These are phyloP conservation scores for Paecilomyces sp. DNA, from an alignment of 2,329 filamentous ascomycete genomes.

Conservation along the genomic window DNA sequence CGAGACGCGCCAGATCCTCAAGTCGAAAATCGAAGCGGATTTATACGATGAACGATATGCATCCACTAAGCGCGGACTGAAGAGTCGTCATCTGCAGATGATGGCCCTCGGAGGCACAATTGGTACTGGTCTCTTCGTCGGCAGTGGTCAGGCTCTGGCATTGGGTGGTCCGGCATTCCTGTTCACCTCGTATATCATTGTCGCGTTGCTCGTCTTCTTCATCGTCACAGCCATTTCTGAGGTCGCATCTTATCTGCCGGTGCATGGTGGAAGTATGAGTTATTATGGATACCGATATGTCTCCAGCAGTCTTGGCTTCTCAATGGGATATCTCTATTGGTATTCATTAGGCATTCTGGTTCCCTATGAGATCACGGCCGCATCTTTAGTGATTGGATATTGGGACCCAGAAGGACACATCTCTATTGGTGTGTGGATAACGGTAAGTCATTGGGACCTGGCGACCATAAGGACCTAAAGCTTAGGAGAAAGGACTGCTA, in stretches of 20 bases:
- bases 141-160: conserved; percentile 46
- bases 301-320: conserved; percentile 34
- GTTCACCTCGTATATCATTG: conserved; percentile 45
- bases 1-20: not conserved
- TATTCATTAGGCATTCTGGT: conserved; percentile 41
- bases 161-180: conserved; percentile 47
- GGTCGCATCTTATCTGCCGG: conserved; percentile 35
- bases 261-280: conserved; percentile 39
- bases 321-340: conserved; percentile 42
- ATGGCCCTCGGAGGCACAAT: conserved; percentile 55
- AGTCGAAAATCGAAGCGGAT: not conserved
- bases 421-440: conserved; percentile 39
- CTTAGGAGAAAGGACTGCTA: not conserved
- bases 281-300: conserved; percentile 39
- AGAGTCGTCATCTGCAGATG: conserved; percentile 52
- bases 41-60: conserved; percentile 5
- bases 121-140: conserved; percentile 49
- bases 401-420: conserved; percentile 45
- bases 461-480: not conserved
- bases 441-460: conserved; percentile 18
- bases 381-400: conserved; percentile 58
- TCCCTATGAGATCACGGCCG: conserved; percentile 57
- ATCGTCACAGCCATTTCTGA: conserved; percentile 42
- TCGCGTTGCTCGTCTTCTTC: conserved; percentile 40
- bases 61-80: conserved; percentile 19